These are phyloP conservation scores for Colletotrichum filicis DNA, from an alignment of 2,329 filamentous ascomycete genomes.

Conservation along the genomic window DNA sequence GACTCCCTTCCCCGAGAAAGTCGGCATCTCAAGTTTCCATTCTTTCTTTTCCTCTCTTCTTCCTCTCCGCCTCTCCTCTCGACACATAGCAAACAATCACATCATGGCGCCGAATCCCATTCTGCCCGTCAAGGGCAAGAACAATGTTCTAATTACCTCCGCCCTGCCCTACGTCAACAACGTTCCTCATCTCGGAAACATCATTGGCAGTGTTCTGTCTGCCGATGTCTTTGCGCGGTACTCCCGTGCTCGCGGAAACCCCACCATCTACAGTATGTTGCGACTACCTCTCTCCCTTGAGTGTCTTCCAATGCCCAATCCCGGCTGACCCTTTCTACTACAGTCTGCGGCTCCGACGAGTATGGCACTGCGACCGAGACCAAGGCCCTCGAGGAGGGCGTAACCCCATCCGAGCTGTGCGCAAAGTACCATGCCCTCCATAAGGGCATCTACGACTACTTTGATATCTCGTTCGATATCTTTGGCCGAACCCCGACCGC, in stretches of 20 bases:
- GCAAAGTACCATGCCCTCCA: slow-evolving; percentile 93
- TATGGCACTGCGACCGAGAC: slow-evolving; percentile 97
- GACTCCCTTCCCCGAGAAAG: not conserved
- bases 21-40: not conserved
- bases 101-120: slow-evolving; percentile 52
- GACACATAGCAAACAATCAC: not conserved
- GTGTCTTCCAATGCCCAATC: not conserved
- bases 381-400: slow-evolving; percentile 88
- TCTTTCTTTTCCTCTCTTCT: not conserved
- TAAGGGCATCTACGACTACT: slow-evolving; percentile 94
- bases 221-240: slow-evolving; percentile 89
- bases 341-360: slow-evolving; percentile 72
- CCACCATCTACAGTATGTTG: slow-evolving; percentile 73
- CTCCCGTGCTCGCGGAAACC: slow-evolving; percentile 81
- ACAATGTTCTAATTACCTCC: slow-evolving; percentile 90
- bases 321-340: not conserved
- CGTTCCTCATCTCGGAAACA: slow-evolving; percentile 87
- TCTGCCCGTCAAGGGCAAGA: slow-evolving; percentile 77
- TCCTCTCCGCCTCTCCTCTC: not conserved
- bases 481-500: slow-evolving; percentile 92
- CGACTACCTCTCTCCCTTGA: not conserved
- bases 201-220: slow-evolving; percentile 87
- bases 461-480: slow-evolving; percentile 92
- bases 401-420: slow-evolving; percentile 86
- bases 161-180: slow-evolving; percentile 84